Evolutionary conservation across 495 filamentous ascomycete genomes (phyloP).

Genomic region (Neurospora cerealis): DNA sequence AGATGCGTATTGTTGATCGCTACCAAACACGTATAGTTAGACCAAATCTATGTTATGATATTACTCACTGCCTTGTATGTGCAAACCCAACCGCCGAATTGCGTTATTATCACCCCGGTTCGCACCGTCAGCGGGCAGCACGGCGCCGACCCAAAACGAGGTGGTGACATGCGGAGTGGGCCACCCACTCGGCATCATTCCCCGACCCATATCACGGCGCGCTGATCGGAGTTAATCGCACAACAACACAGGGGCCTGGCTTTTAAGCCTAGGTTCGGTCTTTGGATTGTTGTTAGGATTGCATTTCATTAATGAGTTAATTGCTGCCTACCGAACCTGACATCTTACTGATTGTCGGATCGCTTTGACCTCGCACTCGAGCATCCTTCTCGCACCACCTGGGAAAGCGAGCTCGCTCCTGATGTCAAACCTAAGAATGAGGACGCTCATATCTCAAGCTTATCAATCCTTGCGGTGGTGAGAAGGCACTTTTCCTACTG

Average conservation of each 20-base stretch:
- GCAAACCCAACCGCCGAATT: constrained; percentile 5
- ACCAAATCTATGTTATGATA: neutral
- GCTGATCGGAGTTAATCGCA: neutral
- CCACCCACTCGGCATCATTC: neutral
- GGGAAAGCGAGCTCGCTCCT: neutral
- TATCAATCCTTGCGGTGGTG: neutral
- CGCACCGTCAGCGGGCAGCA: neutral
- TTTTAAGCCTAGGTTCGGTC: neutral
- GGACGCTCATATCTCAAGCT: neutral
- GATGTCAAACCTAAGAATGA: neutral
- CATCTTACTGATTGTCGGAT: neutral
- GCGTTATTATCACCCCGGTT: constrained; percentile 10
- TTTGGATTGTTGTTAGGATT: neutral
- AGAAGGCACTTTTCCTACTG: constrained; percentile 36
- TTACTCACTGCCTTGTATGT: neutral
- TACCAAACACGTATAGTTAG: neutral
- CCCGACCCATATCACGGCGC: neutral
- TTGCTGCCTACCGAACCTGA: neutral
- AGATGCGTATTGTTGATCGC: neutral
- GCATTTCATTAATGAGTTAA: neutral
- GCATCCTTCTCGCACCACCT: neutral
- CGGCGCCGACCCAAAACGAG: neutral
- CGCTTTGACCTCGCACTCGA: neutral
- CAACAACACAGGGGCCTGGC: neutral
- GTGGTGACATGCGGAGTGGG: constrained; percentile 1